Evolutionary conservation across 2,329 filamentous ascomycete genomes (phyloP), one percentile per base, ranked within the genome.

Genomic region (Fusarium albidum): DNA sequence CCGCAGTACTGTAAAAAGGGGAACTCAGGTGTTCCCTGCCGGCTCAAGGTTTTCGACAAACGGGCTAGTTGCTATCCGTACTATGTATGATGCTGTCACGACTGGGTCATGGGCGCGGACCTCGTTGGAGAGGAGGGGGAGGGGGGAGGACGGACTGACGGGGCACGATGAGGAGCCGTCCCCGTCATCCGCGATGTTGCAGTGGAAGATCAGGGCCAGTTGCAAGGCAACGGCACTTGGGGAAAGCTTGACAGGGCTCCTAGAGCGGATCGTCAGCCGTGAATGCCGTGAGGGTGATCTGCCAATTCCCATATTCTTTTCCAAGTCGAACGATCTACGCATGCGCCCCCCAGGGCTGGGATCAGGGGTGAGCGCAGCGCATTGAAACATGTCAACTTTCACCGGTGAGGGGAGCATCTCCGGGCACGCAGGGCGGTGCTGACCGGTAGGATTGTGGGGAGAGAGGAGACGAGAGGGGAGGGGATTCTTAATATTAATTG

Each of bases 361-460:
- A 45, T 43, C 58, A 63, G 59, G 55, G 54, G 57, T 51, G 44
- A 12, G 45, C 32, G 29, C 37, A 52, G 14, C 46, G 47, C 53
- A 63, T 63, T 63, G 43, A 39, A 51, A 54, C 52, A 64, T 63
- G 45, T 63, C 58, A 63, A 63, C 39, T 37, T 55, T 53, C 35
- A 58, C 61, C 58, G 58, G 61, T 60, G 59, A 61, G 55, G 52
- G 48, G 37, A 34, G 29, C 39, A 15, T 50, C 48, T 32, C 47
- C 38, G 52, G n/a, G 48, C 44, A 49, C 58, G 56, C 61, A 64
- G 45, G 45, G 54, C 45, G 38, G 17, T 64, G 49, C 50, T 55
- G 53, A 52, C 56, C 47, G 51, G 56, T 34, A 35, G 15, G 32
- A 42, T 15, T 29, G 41, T n/a, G 41, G 29, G 40, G 40, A 25